phyloP scores from a whole-genome alignment of 2,329 filamentous ascomycete genomes.

The Exophiala sp. region DNA sequence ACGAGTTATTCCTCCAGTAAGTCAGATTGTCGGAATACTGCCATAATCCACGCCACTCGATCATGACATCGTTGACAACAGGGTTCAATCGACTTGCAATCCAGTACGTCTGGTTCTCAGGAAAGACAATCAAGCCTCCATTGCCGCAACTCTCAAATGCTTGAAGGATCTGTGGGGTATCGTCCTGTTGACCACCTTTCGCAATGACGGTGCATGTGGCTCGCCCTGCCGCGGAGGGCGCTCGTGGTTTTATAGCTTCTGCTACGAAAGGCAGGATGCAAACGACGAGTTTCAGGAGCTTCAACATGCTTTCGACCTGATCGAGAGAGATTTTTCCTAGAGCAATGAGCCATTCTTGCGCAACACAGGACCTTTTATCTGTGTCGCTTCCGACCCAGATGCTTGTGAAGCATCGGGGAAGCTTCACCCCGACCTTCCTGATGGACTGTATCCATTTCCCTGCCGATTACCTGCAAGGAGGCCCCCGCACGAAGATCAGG shows the following conservation, averaged over 20 bases:
- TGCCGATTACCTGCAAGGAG: background rate
- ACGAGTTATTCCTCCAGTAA: conserved; percentile 55
- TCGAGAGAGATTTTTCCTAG: conserved; percentile 36
- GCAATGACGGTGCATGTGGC: background rate
- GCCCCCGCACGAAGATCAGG: background rate
- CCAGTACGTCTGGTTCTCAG: conserved; percentile 49
- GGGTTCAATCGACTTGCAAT: conserved; percentile 52
- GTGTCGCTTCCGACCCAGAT: background rate
- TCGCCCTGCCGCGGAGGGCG: background rate
- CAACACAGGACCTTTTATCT: background rate
- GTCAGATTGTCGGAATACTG: conserved; percentile 50
- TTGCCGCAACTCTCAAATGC: conserved; percentile 29
- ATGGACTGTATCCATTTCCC: background rate
- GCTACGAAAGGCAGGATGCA: background rate
- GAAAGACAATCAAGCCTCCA: conserved; percentile 49
- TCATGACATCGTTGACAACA: conserved; percentile 47
- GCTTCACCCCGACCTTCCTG: background rate
- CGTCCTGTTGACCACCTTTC: background rate
- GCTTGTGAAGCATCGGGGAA: background rate
- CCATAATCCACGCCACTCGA: conserved; percentile 55
- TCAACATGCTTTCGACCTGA: conserved; percentile 23
- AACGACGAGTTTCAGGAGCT: background rate
- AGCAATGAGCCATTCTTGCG: too few species aligned
- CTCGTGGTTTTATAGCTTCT: background rate
- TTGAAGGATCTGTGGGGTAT: background rate